Conservation (phyloP, 192 early-diverging fungal genomes). For the Coemansia sp. region DNA sequence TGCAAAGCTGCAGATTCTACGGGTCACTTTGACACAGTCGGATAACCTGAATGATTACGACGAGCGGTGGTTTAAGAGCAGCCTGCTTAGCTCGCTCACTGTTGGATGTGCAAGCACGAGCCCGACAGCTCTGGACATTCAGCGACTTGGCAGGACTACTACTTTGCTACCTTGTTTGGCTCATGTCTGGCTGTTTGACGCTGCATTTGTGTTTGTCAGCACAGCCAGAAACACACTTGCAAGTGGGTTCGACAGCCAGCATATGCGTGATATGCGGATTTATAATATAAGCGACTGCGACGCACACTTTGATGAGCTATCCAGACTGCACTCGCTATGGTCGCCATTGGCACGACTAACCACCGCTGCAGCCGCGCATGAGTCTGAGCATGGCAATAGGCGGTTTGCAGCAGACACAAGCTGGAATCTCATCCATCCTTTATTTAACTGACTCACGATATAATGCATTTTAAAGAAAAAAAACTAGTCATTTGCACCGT, state of each 20-base stretch:
- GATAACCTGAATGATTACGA: background rate
- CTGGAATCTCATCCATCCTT: conserved; percentile 19
- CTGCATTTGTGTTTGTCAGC: conserved; percentile 29
- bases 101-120: conserved; percentile 15
- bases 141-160: conserved; percentile 4
- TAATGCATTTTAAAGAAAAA: background rate
- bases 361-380: background rate
- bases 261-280: conserved; percentile 9
- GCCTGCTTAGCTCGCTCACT: conserved; percentile 7
- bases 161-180: background rate
- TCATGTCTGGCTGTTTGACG: conserved; percentile 19
- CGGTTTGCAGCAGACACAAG: conserved; percentile 5
- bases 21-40: conserved; percentile 20
- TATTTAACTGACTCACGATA: conserved; percentile 12
- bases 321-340: background rate
- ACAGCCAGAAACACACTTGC: background rate
- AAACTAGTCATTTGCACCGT: conserved; percentile 6
- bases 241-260: background rate
- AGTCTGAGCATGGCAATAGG: background rate
- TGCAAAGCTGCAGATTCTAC: conserved; percentile 5
- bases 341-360: conserved; percentile 10
- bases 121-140: conserved; percentile 13
- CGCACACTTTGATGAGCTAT: too few relatives aligned
- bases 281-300: conserved; percentile 12
- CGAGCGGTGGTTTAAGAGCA: background rate